Percentiles rank a stretch among this genome's conserved stretches.
Conservation (phyloP, 192 early-diverging fungal species). For the Thamnidium elegans region DNA sequence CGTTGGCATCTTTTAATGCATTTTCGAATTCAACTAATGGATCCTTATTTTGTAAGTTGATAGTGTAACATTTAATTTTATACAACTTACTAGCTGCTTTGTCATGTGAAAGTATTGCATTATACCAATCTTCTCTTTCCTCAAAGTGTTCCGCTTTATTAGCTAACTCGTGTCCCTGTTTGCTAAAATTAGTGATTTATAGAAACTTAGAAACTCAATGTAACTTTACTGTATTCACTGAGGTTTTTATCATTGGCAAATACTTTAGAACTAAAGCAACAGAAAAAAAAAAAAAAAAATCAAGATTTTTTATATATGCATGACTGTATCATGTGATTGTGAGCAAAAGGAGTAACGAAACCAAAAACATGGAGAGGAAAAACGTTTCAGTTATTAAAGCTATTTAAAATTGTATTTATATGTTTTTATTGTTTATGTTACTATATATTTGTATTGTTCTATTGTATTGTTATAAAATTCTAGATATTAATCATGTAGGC, state of each 20-base stretch:
- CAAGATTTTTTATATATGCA: neutral
- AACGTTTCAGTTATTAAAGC: neutral
- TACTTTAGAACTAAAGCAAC: too few relatives aligned
- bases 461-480: too few relatives aligned
- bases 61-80: neutral
- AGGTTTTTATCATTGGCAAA: neutral
- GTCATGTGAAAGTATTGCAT: constrained; percentile 64
- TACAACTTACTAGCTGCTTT: constrained; percentile 58
- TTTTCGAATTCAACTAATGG: constrained; percentile 54
- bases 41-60: neutral
- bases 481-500: too few relatives aligned
- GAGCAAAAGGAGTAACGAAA: too few relatives aligned
- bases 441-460: too few relatives aligned
- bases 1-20: constrained; percentile 53
- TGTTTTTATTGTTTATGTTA: too few relatives aligned
- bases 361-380: too few relatives aligned
- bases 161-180: constrained; percentile 64
- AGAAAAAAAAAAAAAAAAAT: neutral
- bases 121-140: constrained; percentile 51
- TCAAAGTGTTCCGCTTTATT: constrained; percentile 59
- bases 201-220: neutral
- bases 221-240: neutral
- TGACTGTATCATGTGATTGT: constrained; percentile 1
- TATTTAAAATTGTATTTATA: neutral
- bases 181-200: neutral